Percentiles rank a stretch among this genome's conserved stretches.
phyloP scores from a whole-genome alignment of 2,329 filamentous ascomycete species.

The Fusarium stilboides region DNA sequence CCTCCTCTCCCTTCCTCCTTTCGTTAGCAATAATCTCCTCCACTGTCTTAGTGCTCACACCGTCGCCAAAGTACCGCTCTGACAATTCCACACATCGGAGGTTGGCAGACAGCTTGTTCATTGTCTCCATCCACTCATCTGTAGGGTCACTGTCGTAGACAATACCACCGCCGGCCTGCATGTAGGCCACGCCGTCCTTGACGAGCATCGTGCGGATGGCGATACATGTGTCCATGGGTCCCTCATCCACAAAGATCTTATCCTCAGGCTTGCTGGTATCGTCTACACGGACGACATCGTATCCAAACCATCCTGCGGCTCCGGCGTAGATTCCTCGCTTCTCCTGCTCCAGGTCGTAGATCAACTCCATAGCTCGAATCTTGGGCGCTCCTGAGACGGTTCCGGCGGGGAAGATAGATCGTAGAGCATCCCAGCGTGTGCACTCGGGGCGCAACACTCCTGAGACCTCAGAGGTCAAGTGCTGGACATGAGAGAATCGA shows the following conservation, averaged over 20 bases:
- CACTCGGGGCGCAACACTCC: conserved; percentile 87
- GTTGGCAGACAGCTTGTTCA: conserved; percentile 85
- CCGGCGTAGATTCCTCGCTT: conserved; percentile 97
- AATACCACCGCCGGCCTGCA: conserved; percentile 92
- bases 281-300: conserved; percentile 77
- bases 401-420: conserved; percentile 96
- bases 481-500: conserved; percentile 96
- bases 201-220: conserved; percentile 92
- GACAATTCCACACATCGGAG: conserved; percentile 50
- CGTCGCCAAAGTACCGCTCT: conserved; percentile 48
- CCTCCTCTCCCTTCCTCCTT: conserved; percentile 49
- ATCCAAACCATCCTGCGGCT: conserved; percentile 97
- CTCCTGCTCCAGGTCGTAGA: conserved; percentile 93
- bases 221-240: conserved; percentile 91
- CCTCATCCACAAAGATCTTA: conserved; percentile 67
- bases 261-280: conserved; percentile 62
- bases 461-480: conserved; percentile 95
- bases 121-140: conserved; percentile 93
- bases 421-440: conserved; percentile 94
- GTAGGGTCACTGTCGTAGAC: conserved; percentile 94
- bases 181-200: conserved; percentile 91
- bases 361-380: conserved; percentile 96
- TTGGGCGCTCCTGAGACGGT: conserved; percentile 97
- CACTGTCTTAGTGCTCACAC: conserved; percentile 46
- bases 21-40: conserved; percentile 50